Base-by-base conservation (phyloP, 257 asterid species). In the Prunella vulgaris region DNA sequence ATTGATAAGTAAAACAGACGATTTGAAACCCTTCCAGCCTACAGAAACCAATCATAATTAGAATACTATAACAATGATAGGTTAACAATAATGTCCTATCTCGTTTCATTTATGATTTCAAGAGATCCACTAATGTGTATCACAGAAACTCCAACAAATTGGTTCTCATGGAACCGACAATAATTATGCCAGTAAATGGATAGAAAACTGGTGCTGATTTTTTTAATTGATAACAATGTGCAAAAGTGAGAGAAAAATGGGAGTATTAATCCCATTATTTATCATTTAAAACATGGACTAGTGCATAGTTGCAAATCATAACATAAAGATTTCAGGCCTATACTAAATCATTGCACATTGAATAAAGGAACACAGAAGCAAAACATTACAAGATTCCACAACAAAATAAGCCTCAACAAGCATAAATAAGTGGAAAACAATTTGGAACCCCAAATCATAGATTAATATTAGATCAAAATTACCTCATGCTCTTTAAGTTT, bases 401-500 rank as follows among this genome's bases (percentile, higher is more conserved):
- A 44, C 22, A 35, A 60, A 48, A 64, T 40, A 0, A 42, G n/a
- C n/a, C n/a, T n/a, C n/a, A n/a, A n/a, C n/a, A n/a, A n/a, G 32
- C 58, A 58, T 52, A 52, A 42, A 62, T 28, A 37, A 75, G 70
- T 14, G 27, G 48, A 35, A 22, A 24, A 51, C 21, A 28, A 46
- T 18, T 52, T 7, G 42, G 35, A 32, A 15, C 7, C 30, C 53
- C 42, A 35, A 27, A 40, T 21, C 64, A 48, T 22, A 72, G 22
- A 69, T 46, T 46, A 54, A 69, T 9, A 20, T 24, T 32, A 69
- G 60, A 37, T 53, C 13, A 53, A 76, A 35, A 44, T 21, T 82
- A 93, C 98, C 97, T 93, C 98, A 44, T 88, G 98, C 71, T 88
- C 88, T 81, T 81, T 82, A 76, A 93, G 90, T 37, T 84, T 88